Conservation (phyloP, 2,329 filamentous ascomycete species). For the Aspergillus versicolor region DNA sequence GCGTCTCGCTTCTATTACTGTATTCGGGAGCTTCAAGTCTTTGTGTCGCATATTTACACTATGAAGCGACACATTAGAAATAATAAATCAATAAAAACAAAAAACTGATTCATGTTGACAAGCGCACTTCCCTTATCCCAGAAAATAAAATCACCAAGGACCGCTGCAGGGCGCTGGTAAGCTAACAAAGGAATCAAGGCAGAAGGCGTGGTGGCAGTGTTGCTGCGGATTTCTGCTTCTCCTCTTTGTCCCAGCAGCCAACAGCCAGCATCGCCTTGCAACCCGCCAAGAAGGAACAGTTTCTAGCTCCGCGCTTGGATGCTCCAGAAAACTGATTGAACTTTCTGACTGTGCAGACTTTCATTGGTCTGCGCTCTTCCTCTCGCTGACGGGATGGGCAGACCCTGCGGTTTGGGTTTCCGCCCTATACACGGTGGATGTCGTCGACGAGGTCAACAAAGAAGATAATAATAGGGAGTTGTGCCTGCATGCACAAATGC, state of each 20-base stretch:
- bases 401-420: neutral
- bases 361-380: neutral
- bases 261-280: neutral
- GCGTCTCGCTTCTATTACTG: neutral
- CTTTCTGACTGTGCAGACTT: neutral
- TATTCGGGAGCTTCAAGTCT: neutral
- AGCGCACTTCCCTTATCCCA: neutral
- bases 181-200: conserved; percentile 4
- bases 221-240: conserved; percentile 1
- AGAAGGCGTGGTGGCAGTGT: conserved; percentile 4
- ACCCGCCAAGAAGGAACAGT: neutral
- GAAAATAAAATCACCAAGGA: neutral
- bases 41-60: neutral
- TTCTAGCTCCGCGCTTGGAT: neutral
- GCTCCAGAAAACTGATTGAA: neutral
- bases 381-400: neutral
- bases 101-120: neutral
- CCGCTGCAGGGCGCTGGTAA: neutral
- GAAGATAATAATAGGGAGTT: neutral
- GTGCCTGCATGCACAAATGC: neutral
- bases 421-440: neutral
- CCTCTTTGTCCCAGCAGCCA: conserved; percentile 1
- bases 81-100: neutral
- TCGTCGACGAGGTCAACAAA: neutral
- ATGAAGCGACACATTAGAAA: neutral